phyloP scores from a whole-genome alignment of 768 basidiomycete species.

The Termitomyces sp. region DNA sequence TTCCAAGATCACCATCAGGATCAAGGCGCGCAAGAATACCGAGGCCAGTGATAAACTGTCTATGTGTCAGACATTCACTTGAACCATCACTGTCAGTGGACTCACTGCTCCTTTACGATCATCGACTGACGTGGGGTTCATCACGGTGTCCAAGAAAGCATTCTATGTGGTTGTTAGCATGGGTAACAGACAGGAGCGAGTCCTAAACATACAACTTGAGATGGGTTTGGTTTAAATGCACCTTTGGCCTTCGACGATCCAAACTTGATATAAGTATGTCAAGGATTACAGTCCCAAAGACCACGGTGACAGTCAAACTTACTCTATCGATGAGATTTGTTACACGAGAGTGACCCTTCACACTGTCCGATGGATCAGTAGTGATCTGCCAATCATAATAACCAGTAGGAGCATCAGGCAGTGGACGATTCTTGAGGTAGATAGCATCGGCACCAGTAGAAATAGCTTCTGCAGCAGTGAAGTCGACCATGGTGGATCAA shows the following conservation, averaged over 20 bases:
- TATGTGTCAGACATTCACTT: not conserved
- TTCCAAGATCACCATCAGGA: conserved; percentile 15
- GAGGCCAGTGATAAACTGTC: conserved; percentile 26
- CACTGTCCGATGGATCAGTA: conserved; percentile 21
- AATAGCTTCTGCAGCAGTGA: conserved; percentile 22
- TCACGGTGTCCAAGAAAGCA: conserved; percentile 25
- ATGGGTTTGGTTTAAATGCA: conserved; percentile 18
- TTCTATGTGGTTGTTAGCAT: conserved; percentile 14
- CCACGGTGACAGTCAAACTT: not conserved
- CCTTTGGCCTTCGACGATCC: conserved; percentile 19
- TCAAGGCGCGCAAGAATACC: conserved; percentile 24
- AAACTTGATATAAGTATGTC: not conserved
- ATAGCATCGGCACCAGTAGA: conserved; percentile 27
- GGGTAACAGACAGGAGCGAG: not conserved
- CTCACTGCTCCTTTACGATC: conserved; percentile 35
- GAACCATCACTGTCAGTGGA: not conserved
- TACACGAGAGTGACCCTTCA: conserved; percentile 30
- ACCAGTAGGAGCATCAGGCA: conserved; percentile 39
- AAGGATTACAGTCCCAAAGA: not conserved
- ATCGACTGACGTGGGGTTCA: conserved; percentile 35
- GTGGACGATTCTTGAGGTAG: conserved; percentile 32
- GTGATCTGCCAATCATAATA: conserved; percentile 41
- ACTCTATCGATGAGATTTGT: conserved; percentile 28
- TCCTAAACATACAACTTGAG: conserved; percentile 18
- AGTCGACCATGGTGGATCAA: not conserved